These are phyloP conservation scores for Ilex paraguariensis DNA, from an alignment of 305 asterid species.

Conservation along the genomic window DNA sequence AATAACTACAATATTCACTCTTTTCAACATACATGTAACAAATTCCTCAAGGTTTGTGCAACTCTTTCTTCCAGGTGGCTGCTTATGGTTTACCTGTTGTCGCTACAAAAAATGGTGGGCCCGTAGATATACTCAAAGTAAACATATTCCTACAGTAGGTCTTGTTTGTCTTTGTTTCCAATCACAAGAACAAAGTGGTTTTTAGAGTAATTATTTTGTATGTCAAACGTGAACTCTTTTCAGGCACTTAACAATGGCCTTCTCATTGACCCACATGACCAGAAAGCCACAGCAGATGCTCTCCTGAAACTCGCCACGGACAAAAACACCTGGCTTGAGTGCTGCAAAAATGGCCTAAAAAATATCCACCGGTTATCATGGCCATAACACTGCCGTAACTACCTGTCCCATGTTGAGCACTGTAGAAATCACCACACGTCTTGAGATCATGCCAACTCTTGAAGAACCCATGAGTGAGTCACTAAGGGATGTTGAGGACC, in stretches of 20 bases:
- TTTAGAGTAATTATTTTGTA: too few relatives aligned
- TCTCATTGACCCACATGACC: conserved; percentile 60
- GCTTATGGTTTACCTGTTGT: conserved; percentile 68
- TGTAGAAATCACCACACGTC: conserved; percentile 43
- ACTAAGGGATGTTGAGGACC: conserved; percentile 50
- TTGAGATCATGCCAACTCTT: conserved; percentile 36
- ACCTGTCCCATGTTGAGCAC: conserved; percentile 49
- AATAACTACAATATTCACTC: neutral
- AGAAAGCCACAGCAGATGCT: conserved; percentile 51
- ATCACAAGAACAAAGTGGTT: too few relatives aligned
- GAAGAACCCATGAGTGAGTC: conserved; percentile 72
- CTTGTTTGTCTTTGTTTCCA: too few relatives aligned
- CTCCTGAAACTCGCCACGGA: conserved; percentile 65
- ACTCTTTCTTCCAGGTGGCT: conserved; percentile 48
- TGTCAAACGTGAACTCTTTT: neutral
- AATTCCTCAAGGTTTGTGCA: conserved; percentile 8
- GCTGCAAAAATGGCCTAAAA: conserved; percentile 53
- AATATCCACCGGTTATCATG: conserved; percentile 60
- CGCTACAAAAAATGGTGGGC: conserved; percentile 68
- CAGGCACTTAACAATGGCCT: conserved; percentile 66
- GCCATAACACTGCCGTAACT: conserved; percentile 61
- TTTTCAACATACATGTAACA: neutral
- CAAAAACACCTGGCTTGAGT: conserved; percentile 53
- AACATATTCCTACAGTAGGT: neutral
- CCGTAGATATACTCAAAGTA: conserved; percentile 65